Evolutionary conservation across 148 eudicot species (phyloP).

Genomic region (Hydrangea macrophylla): DNA sequence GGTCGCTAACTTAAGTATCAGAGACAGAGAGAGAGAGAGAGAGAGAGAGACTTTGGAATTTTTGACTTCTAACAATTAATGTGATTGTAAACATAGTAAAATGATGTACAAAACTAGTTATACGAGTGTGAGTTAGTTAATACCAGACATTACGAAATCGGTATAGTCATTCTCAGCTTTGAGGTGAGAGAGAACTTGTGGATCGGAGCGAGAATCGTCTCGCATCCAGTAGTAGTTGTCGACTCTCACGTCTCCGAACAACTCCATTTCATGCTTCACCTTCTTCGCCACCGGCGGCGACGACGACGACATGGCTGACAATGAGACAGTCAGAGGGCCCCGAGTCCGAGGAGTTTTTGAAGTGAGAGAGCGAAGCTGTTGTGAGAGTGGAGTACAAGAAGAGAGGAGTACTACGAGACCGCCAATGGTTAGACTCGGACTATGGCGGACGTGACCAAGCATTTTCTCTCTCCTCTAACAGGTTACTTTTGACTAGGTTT

Average conservation of each 20-base stretch:
- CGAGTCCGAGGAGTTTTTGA: neutral
- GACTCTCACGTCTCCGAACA: constrained; percentile 78
- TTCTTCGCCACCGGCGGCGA: constrained; percentile 62
- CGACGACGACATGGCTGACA: neutral
- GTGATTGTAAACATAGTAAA: no score
- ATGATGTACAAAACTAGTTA: no score
- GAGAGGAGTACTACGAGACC: neutral
- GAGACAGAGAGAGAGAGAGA: no score
- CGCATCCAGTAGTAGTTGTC: constrained; percentile 91
- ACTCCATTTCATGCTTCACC: constrained; percentile 58
- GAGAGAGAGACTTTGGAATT: no score
- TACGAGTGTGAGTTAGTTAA: no score
- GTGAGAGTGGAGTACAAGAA: no score
- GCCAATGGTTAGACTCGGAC: neutral
- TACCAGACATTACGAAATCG: constrained; percentile 73
- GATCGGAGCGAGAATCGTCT: constrained; percentile 73
- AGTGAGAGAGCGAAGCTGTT: neutral
- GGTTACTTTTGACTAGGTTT: no score
- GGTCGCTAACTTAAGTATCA: no score
- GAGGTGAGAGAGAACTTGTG: constrained; percentile 62
- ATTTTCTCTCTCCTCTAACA: no score
- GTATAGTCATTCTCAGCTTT: constrained; percentile 59
- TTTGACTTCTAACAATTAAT: no score
- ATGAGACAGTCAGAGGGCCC: neutral
- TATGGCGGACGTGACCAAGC: neutral